phyloP scores from a whole-genome alignment of 208 protist genomes.

The Trypanosomatidae sp. region DNA sequence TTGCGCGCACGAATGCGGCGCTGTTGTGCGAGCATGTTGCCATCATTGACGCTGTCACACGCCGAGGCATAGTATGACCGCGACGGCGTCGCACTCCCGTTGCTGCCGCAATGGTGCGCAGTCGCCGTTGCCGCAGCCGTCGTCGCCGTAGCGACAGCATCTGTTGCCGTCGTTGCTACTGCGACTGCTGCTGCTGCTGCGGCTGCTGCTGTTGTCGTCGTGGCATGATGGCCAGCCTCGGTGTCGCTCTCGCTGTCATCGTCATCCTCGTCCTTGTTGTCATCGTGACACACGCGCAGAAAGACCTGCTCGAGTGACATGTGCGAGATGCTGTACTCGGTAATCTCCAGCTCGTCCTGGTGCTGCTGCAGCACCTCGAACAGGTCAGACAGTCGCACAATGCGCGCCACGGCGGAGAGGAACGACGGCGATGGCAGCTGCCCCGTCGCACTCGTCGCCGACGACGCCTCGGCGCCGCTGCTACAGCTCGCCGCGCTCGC shows the following conservation, averaged over 20 bases:
- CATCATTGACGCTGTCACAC: too few species aligned
- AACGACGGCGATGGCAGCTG: too few species aligned
- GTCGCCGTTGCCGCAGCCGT: neutral
- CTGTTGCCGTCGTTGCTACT: too few species aligned
- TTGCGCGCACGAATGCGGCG: too few species aligned
- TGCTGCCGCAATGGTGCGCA: too few species aligned
- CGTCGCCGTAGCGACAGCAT: neutral
- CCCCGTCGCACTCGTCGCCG: too few species aligned
- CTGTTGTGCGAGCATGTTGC: too few species aligned
- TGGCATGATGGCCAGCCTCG: neutral
- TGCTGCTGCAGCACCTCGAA: constrained; percentile 23
- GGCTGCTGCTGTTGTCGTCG: neutral
- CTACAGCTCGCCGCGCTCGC: too few species aligned
- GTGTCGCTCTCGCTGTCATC: constrained; percentile 4
- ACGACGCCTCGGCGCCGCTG: too few species aligned
- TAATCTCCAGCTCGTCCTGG: constrained; percentile 24
- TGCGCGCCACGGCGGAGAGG: constrained; percentile 1
- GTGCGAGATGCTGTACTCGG: constrained; percentile 59
- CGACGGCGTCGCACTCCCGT: too few species aligned
- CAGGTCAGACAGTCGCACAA: constrained; percentile 18
- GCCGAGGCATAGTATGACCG: too few species aligned
- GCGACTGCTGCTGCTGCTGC: neutral
- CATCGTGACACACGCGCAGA: constrained; percentile 24
- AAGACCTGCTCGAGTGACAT: constrained; percentile 65
- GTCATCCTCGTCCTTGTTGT: constrained; percentile 1